Base-by-base conservation (phyloP, 2,329 filamentous ascomycete genomes). In the Fusarium nisikadoi region DNA sequence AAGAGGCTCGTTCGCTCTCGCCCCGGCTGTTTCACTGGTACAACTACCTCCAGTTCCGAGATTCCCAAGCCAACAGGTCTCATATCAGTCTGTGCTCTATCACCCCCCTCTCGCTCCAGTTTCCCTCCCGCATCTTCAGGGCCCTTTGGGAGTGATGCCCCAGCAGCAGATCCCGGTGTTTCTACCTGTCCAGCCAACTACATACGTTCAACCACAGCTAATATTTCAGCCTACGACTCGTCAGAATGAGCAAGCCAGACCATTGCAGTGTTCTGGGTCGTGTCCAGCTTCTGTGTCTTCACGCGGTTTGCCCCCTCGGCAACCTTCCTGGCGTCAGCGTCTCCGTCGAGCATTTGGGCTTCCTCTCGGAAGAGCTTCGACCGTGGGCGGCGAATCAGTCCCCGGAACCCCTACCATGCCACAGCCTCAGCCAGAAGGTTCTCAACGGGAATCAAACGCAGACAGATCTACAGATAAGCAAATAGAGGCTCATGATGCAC, bases 341-440 rank as follows among this genome's bases (percentile, higher is more conserved):
- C 14, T 83, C 3, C 53, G 69, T 53, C 74, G 73, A 16, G 68
- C 71, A 2, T 72, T 83, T 35, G 74, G 70, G 8, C 54, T 81
- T 19, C 80, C 80, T 5, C 23, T 75, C 3, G 82, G 82, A 9
- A 79, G 73, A 61, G 81, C 80, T 11, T 83, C 80, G 1, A 83
- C 82, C 3, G 79, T 83, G 53, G 73, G 72, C 33, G 80, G 74
- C 6, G 36, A 64, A 42, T 79, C 80, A 4, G 25, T 38, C 11
- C 65, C 72, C 19, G 71, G 61, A 29, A 71, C 73, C 33, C 68
- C 72, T 14, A 11, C 39, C 2, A 53, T 27, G 4, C 53, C 65
- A 11, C 57, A 46, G 27, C 35, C 65, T 19, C 58, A n/a, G 20
- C 53, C 53, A 31, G 41, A 54, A 29, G 25, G 11, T n/a, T 16